A percentile compares a stretch with the other conserved stretches of the same genome.
Conservation (phyloP, 768 basidiomycete species). For the Kwoniella sp. region DNA sequence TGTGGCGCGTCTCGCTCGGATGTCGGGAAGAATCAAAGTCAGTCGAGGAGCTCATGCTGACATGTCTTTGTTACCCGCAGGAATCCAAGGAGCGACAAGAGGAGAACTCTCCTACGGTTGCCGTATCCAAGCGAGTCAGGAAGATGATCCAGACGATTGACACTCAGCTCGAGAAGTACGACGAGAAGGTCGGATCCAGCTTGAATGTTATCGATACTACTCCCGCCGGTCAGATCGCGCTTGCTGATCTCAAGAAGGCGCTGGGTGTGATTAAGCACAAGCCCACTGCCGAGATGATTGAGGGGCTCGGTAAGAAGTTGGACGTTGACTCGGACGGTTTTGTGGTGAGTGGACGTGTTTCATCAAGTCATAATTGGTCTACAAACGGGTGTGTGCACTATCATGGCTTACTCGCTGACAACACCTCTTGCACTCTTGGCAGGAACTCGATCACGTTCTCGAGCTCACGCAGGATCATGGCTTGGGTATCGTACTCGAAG, state of each 20-base stretch:
- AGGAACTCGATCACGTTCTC: conserved; percentile 81
- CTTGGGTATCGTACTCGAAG: conserved; percentile 79
- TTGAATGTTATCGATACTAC: conserved; percentile 57
- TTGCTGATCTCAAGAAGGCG: conserved; percentile 85
- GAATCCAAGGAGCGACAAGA: conserved; percentile 55
- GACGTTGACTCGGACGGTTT: conserved; percentile 96
- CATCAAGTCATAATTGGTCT: not conserved
- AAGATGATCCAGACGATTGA: conserved; percentile 96
- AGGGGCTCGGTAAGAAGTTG: conserved; percentile 83
- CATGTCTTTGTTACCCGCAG: conserved; percentile 30
- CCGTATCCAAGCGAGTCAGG: conserved; percentile 93
- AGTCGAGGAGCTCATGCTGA: no score
- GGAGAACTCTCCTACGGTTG: conserved; percentile 61
- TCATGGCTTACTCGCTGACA: no score
- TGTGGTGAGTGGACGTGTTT: conserved; percentile 73
- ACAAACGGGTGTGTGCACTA: no score
- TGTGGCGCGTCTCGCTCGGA: not conserved
- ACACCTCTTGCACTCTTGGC: not conserved
- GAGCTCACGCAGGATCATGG: conserved; percentile 86
- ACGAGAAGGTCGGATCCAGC: conserved; percentile 63
- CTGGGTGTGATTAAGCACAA: conserved; percentile 89
- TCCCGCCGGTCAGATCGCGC: conserved; percentile 73
- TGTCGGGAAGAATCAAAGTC: not conserved
- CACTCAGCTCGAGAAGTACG: conserved; percentile 85
- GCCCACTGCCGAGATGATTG: conserved; percentile 85